These are phyloP conservation scores for Oropetium thomaeum DNA, from an alignment of 176 grass and related monocot genomes.

Conservation along the genomic window DNA sequence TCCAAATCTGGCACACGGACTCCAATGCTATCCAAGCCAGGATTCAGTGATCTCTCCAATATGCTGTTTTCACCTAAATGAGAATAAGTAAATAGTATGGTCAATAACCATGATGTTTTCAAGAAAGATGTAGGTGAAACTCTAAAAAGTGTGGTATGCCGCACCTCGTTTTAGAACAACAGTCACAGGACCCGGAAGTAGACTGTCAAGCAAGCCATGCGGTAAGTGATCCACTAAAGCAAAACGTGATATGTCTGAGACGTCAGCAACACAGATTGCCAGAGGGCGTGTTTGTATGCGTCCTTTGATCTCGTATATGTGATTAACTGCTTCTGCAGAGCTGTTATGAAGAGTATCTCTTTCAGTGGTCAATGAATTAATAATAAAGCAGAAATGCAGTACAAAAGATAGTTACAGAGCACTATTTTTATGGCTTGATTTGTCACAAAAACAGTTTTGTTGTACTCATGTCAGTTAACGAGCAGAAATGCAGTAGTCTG, in stretches of 20 bases:
- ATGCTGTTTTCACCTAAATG: conserved; percentile 61
- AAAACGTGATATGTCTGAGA: conserved; percentile 73
- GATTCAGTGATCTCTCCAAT: conserved; percentile 80
- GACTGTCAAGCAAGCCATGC: conserved; percentile 65
- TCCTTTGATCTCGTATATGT: conserved; percentile 96
- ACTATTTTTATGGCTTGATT: neutral
- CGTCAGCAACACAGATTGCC: conserved; percentile 90
- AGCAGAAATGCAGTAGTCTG: too few species aligned
- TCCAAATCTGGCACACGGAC: conserved; percentile 74
- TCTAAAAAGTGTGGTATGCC: neutral
- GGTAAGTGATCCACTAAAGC: conserved; percentile 79
- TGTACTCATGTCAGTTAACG: too few species aligned
- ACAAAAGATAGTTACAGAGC: neutral
- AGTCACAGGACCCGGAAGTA: conserved; percentile 90
- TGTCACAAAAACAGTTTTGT: too few species aligned
- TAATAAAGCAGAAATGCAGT: conserved; percentile 20
- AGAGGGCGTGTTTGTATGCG: conserved; percentile 71
- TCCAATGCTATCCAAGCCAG: conserved; percentile 79
- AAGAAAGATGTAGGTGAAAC: neutral
- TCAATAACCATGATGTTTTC: conserved; percentile 16
- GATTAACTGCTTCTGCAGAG: conserved; percentile 77
- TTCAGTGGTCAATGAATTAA: conserved; percentile 32
- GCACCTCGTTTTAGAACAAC: conserved; percentile 92
- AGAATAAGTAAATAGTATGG: conserved; percentile 5
- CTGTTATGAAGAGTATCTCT: conserved; percentile 50